A percentile compares a stretch with the other conserved stretches of the same genome.
Evolutionary conservation across 352 stramenopile genomes (phyloP).

Genomic region (Aphanomyces invadans): DNA sequence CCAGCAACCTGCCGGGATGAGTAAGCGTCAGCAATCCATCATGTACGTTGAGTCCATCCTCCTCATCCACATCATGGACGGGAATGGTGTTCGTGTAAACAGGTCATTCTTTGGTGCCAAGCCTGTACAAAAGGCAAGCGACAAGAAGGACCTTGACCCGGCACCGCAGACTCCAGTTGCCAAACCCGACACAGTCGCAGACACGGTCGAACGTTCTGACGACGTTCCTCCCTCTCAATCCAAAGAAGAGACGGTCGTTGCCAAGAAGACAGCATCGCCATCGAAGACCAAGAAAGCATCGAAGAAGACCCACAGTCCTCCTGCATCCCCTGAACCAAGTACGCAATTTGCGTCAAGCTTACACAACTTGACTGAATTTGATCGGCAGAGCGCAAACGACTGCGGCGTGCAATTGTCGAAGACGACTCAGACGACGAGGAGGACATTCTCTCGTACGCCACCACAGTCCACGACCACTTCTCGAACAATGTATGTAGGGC

Average conservation of each 20-base stretch:
- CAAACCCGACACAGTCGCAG: neutral
- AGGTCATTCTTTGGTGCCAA: slow-evolving; percentile 22
- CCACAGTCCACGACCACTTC: too few species aligned
- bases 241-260: neutral
- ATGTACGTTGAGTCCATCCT: slow-evolving; percentile 8
- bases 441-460: neutral
- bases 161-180: neutral
- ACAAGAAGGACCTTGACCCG: neutral
- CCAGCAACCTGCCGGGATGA: too few species aligned
- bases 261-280: neutral
- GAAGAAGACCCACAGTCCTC: neutral
- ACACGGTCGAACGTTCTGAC: too few species aligned
- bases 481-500: too few species aligned
- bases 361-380: neutral
- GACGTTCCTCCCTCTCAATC: too few species aligned
- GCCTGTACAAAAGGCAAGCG: neutral
- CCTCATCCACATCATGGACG: too few species aligned
- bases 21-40: slow-evolving; percentile 22
- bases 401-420: slow-evolving; percentile 1
- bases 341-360: too few species aligned
- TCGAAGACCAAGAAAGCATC: neutral
- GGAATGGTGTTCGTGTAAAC: too few species aligned
- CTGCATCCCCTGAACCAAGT: neutral
- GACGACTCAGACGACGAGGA: slow-evolving; percentile 1
- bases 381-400: slow-evolving; percentile 3